These are phyloP conservation scores for Pythium phragmitis DNA, from an alignment of 352 stramenopile genomes.

Conservation along the genomic window DNA sequence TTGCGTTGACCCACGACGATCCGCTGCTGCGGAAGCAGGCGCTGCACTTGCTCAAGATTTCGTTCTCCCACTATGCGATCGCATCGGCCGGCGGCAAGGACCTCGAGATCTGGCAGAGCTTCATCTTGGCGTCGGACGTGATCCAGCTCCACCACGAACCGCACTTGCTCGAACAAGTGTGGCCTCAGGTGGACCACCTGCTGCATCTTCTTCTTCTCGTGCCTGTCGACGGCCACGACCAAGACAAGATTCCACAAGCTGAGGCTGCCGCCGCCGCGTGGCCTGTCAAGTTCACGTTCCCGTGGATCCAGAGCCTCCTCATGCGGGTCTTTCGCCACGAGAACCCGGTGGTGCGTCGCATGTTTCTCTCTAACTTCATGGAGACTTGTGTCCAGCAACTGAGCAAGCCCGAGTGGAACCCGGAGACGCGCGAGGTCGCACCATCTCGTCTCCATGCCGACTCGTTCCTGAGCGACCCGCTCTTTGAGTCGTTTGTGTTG, in stretches of 20 bases:
- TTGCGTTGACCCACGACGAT: conserved; percentile 51
- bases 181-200: conserved; percentile 63
- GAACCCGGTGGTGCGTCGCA: conserved; percentile 69
- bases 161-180: conserved; percentile 83
- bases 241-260: background rate
- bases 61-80: conserved; percentile 53
- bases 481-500: conserved; percentile 63
- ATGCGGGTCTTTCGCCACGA: conserved; percentile 74
- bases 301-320: conserved; percentile 74
- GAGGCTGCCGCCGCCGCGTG: conserved; percentile 20
- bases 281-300: conserved; percentile 67
- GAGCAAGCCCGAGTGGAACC: conserved; percentile 7
- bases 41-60: conserved; percentile 63
- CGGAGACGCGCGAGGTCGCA: background rate
- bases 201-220: conserved; percentile 32
- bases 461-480: conserved; percentile 41
- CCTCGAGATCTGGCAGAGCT: conserved; percentile 61
- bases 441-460: background rate
- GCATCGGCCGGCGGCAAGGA: conserved; percentile 17
- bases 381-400: conserved; percentile 25
- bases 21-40: conserved; percentile 66
- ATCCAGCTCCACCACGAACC: conserved; percentile 85
- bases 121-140: conserved; percentile 72
- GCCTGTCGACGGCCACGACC: background rate
- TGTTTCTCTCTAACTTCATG: conserved; percentile 78